Percentiles rank a stretch among this genome's conserved stretches.
Conservation (phyloP, 305 asterid species). For the Fraxinus sp. region DNA sequence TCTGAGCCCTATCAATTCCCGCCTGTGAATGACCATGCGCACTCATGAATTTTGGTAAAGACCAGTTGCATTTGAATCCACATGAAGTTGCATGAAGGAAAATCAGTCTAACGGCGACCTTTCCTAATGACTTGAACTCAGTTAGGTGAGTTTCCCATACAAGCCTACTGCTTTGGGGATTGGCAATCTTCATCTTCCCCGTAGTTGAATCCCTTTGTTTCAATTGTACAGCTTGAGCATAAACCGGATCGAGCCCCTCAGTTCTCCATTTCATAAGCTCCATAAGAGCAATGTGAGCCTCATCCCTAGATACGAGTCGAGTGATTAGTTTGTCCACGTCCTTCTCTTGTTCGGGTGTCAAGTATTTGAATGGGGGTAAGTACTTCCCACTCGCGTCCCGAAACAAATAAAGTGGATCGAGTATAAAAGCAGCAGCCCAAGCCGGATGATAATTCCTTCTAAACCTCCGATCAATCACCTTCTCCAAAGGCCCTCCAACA, state of each 20-base stretch:
- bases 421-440: conserved; percentile 93
- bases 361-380: conserved; percentile 83
- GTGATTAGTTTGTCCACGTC: conserved; percentile 90
- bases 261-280: conserved; percentile 99
- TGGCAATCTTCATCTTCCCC: conserved; percentile 81
- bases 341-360: conserved; percentile 86
- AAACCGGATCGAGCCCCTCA: conserved; percentile 89
- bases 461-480: conserved; percentile 64
- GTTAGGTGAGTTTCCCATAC: conserved; percentile 89
- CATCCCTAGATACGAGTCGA: conserved; percentile 76
- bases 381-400: conserved; percentile 82
- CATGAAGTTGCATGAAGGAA: conserved; percentile 80
- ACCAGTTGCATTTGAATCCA: conserved; percentile 58
- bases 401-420: conserved; percentile 82
- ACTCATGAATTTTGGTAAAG: conserved; percentile 56
- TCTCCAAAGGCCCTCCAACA: conserved; percentile 64
- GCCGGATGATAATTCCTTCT: conserved; percentile 84
- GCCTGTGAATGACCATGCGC: conserved; percentile 60
- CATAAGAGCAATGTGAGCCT: conserved; percentile 92
- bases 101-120: conserved; percentile 82
- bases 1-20: conserved; percentile 81
- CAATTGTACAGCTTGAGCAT: conserved; percentile 89
- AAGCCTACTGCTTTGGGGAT: conserved; percentile 90
- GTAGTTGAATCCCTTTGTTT: conserved; percentile 76
- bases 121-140: conserved; percentile 73